Conservation (phyloP, 2,329 filamentous ascomycete species). For the Aspergillus sp. region DNA sequence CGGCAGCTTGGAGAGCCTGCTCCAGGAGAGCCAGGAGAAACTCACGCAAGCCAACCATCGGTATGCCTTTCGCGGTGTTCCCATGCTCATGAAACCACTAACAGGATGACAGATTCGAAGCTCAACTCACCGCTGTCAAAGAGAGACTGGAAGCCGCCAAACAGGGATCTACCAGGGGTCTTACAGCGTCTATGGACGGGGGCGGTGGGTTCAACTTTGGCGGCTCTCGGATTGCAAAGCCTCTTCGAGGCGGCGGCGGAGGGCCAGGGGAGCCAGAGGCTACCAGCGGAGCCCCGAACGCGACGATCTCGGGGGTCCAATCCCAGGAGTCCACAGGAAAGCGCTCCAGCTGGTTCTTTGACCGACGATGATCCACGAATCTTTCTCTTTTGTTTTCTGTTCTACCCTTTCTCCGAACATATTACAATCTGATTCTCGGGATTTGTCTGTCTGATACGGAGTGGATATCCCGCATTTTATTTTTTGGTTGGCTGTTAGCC, state of each 20-base stretch:
- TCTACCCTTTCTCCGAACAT: constrained; percentile 15
- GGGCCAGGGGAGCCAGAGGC: too few relatives aligned
- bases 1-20: constrained; percentile 77
- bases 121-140: constrained; percentile 93
- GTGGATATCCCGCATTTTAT: constrained; percentile 3
- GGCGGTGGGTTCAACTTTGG: constrained; percentile 65
- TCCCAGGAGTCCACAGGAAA: constrained; percentile 59
- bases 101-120: constrained; percentile 68
- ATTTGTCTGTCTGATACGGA: not conserved
- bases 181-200: constrained; percentile 52
- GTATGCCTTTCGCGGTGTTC: constrained; percentile 46
- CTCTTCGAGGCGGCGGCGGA: constrained; percentile 45
- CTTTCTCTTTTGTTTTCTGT: constrained; percentile 18
- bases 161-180: constrained; percentile 75
- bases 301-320: constrained; percentile 42
- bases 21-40: constrained; percentile 98
- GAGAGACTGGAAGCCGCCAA: constrained; percentile 95
- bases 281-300: constrained; percentile 27
- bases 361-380: constrained; percentile 31
- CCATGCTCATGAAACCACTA: constrained; percentile 1
- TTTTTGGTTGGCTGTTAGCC: constrained; percentile 1
- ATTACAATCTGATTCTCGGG: constrained; percentile 6
- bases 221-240: constrained; percentile 54
- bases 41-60: constrained; percentile 93
- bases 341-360: constrained; percentile 49